Evolutionary conservation across 495 filamentous ascomycete genomes (phyloP).

Genomic region (Lentithecium fluviatile): DNA sequence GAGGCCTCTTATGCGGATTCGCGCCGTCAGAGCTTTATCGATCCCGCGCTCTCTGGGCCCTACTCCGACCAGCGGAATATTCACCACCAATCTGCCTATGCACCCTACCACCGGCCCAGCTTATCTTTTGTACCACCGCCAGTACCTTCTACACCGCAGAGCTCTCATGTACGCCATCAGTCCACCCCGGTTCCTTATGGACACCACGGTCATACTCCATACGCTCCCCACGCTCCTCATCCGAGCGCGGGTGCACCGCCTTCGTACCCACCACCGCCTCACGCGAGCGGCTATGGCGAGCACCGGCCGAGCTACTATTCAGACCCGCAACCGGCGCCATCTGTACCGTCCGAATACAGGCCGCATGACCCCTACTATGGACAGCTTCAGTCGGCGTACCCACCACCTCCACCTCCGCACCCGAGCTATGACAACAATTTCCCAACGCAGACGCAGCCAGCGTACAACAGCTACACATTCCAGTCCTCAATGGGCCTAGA

Average conservation of each 20-base stretch:
- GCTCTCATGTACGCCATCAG: constrained; percentile 20
- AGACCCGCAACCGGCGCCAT: not conserved
- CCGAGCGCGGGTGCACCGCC: not conserved
- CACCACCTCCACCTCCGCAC: not conserved
- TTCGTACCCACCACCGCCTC: constrained; percentile 2
- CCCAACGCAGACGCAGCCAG: constrained; percentile 2
- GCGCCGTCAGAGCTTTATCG: constrained; percentile 6
- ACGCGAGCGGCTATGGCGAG: not conserved
- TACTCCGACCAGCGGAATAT: not conserved
- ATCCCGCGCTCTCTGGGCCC: constrained; percentile 8
- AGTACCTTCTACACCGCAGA: not conserved
- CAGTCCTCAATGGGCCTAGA: constrained; percentile 13
- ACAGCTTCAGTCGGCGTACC: not conserved
- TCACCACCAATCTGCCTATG: not conserved
- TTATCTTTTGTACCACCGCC: constrained; percentile 7
- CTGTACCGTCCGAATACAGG: constrained; percentile 3
- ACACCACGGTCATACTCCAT: constrained; percentile 1
- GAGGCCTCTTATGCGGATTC: not conserved
- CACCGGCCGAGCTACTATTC: constrained; percentile 14
- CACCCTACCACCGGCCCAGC: constrained; percentile 20
- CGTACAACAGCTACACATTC: constrained; percentile 21
- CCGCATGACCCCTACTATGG: constrained; percentile 7
- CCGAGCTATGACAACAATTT: not conserved
- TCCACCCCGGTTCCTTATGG: constrained; percentile 15
- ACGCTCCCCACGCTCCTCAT: not conserved